Evolutionary conservation across 2,329 filamentous ascomycete genomes (phyloP).

Genomic region (Didymella segeticola): DNA sequence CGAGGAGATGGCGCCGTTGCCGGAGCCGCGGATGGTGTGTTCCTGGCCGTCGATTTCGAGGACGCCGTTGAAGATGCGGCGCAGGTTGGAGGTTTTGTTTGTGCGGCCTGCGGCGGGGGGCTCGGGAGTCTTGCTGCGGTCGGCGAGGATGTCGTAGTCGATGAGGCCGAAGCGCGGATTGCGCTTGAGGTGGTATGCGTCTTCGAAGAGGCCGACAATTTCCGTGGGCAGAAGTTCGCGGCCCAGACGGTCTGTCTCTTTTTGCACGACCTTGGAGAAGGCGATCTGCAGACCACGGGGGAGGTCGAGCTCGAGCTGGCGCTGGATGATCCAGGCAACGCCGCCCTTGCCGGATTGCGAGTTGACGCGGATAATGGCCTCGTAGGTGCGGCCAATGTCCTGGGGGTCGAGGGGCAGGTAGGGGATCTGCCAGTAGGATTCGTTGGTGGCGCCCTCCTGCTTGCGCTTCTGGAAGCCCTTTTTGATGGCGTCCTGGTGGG

Average conservation of each 20-base stretch:
- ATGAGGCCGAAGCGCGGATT: slow-evolving; percentile 86
- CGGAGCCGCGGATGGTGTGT: slow-evolving; percentile 77
- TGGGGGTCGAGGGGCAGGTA: slow-evolving; percentile 92
- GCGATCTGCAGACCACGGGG: slow-evolving; percentile 91
- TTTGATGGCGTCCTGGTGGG: slow-evolving; percentile 95
- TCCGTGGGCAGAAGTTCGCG: slow-evolving; percentile 85
- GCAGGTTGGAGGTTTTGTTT: slow-evolving; percentile 77
- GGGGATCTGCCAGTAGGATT: slow-evolving; percentile 81
- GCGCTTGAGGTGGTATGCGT: slow-evolving; percentile 81
- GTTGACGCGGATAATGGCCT: slow-evolving; percentile 97
- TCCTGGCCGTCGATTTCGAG: slow-evolving; percentile 82
- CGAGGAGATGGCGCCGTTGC: slow-evolving; percentile 90
- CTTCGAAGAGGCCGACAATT: slow-evolving; percentile 86
- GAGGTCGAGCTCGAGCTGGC: slow-evolving; percentile 87
- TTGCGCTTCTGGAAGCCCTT: slow-evolving; percentile 80
- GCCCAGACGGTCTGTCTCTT: slow-evolving; percentile 77
- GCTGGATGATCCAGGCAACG: slow-evolving; percentile 90
- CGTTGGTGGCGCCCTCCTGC: slow-evolving; percentile 61
- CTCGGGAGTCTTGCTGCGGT: slow-evolving; percentile 77
- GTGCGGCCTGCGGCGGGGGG: slow-evolving; percentile 73
- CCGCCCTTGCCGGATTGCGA: slow-evolving; percentile 95
- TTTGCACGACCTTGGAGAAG: slow-evolving; percentile 87
- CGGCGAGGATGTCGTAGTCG: slow-evolving; percentile 89
- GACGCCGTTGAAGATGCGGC: slow-evolving; percentile 83
- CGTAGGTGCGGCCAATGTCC: slow-evolving; percentile 96